Base-by-base conservation (phyloP, 2,329 filamentous ascomycete species). In the Orbilia quercus region DNA sequence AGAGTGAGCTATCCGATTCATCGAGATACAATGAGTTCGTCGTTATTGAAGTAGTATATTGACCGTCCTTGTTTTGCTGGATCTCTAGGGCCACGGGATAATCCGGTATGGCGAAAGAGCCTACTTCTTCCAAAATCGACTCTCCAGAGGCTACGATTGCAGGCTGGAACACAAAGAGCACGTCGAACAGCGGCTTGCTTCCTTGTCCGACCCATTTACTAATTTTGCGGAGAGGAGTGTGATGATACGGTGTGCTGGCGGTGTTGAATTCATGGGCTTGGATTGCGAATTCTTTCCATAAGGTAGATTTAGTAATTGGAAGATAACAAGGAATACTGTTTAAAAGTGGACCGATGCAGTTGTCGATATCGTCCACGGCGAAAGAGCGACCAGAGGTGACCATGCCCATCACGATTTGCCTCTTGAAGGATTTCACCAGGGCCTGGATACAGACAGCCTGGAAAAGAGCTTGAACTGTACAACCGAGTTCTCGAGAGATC, bases 11-110 rank as follows among this genome's bases (percentile, higher is more conserved):
- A 1, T 74, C 7, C 14, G 76, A 5, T 1, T 77, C 64, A 22
- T 82, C 79, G 0, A 81, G 81, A 7, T 82, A 71, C 0, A 79
- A 77, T 0, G 78, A 53, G 0, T 76, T 60, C 20, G 51, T 48
- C 11, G 34, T 62, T 20, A 73, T 28, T 1, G 70, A 76, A 31
- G 83, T 79, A 44, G 81, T 79, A 1, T 80, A 80, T 76, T 89
- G 86, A 0, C 83, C 82, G 18, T 84, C 80, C 0, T 77, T 55
- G 4, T 80, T 81, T 12, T 90, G 82, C 4, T 87, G 86, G 1
- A 88, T 86, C 76, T 96, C 93, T 44, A 96, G 84, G 1, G 92
- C 90, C 3, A 96, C 80, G 0, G 91, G 89, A 77, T 92, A 95
- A 76, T 93, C 90, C 0, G 87, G 84, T 11, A 82, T 80, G 14